Percentiles rank a stretch among this genome's conserved stretches.
Evolutionary conservation across 2,329 filamentous ascomycete species (phyloP).

Genomic region (Clonostachys chloroleuca): DNA sequence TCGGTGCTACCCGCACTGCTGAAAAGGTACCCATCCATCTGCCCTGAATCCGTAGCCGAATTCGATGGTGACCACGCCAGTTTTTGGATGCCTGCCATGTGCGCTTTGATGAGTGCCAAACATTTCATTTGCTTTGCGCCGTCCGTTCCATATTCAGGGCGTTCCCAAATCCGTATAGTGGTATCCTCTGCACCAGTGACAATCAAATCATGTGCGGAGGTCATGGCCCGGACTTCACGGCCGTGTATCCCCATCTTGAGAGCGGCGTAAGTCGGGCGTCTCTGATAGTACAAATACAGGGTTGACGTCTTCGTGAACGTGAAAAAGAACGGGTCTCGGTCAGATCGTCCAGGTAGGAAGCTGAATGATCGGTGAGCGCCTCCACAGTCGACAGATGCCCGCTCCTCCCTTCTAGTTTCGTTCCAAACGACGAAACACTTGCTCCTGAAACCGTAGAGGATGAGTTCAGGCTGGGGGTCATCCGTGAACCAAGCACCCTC

Average conservation of each 20-base stretch:
- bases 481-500: constrained; percentile 62
- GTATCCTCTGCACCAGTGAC: constrained; percentile 73
- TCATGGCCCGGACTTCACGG: constrained; percentile 67
- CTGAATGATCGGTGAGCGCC: constrained; percentile 78
- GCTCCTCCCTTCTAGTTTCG: constrained; percentile 62
- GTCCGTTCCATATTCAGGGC: constrained; percentile 13
- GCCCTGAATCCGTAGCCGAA: constrained; percentile 39
- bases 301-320: constrained; percentile 70
- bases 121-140: constrained; percentile 31
- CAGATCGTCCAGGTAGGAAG: constrained; percentile 19
- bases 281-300: constrained; percentile 41
- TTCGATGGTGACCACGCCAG: constrained; percentile 61
- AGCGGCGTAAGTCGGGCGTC: constrained; percentile 28
- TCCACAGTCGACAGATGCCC: constrained; percentile 74
- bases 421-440: constrained; percentile 82
- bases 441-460: constrained; percentile 78
- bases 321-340: constrained; percentile 41
- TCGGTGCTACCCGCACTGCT: constrained; percentile 87
- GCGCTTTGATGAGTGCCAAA: constrained; percentile 65
- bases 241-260: constrained; percentile 75
- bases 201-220: constrained; percentile 32
- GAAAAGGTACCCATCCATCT: constrained; percentile 61
- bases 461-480: constrained; percentile 44
- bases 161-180: constrained; percentile 67
- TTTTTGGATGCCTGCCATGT: constrained; percentile 80